A percentile compares a stretch with the other conserved stretches of the same genome.
phyloP scores from a whole-genome alignment of 225 moss, liverwort and hornwort species.

The Asterella californica region DNA sequence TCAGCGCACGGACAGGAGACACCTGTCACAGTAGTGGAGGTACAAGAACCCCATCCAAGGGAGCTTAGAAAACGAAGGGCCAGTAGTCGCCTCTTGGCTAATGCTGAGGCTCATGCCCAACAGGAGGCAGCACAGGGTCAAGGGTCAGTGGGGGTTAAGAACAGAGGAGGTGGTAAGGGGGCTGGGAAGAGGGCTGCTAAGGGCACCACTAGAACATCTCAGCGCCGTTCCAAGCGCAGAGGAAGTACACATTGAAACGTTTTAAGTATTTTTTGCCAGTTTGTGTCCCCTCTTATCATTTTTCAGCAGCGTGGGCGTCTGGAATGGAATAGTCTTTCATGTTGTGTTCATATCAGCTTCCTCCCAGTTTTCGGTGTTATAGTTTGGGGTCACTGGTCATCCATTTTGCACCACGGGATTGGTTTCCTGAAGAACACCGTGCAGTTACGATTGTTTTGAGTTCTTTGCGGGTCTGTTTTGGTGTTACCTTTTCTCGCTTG shows the following conservation, averaged over 20 bases:
- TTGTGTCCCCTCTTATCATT: constrained; percentile 13
- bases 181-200: constrained; percentile 26
- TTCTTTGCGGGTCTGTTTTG: background rate
- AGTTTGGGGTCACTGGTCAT: background rate
- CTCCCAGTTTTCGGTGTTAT: background rate
- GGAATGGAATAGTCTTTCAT: background rate
- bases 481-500: background rate
- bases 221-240: constrained; percentile 46
- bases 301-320: background rate
- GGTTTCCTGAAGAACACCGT: background rate
- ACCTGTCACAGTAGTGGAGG: constrained; percentile 18
- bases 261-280: constrained; percentile 32
- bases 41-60: constrained; percentile 33
- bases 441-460: background rate
- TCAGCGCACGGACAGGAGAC: constrained; percentile 9
- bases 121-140: constrained; percentile 33
- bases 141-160: constrained; percentile 25
- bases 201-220: constrained; percentile 40
- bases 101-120: constrained; percentile 34
- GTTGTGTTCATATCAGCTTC: background rate
- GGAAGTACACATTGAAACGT: constrained; percentile 54
- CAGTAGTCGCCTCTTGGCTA: constrained; percentile 37
- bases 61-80: constrained; percentile 38
- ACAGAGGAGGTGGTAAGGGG: constrained; percentile 22
- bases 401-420: background rate